Evolutionary conservation across 495 filamentous ascomycete genomes (phyloP), one percentile per base, ranked within the genome.

Genomic region (Penicillium macrosclerotiorum): DNA sequence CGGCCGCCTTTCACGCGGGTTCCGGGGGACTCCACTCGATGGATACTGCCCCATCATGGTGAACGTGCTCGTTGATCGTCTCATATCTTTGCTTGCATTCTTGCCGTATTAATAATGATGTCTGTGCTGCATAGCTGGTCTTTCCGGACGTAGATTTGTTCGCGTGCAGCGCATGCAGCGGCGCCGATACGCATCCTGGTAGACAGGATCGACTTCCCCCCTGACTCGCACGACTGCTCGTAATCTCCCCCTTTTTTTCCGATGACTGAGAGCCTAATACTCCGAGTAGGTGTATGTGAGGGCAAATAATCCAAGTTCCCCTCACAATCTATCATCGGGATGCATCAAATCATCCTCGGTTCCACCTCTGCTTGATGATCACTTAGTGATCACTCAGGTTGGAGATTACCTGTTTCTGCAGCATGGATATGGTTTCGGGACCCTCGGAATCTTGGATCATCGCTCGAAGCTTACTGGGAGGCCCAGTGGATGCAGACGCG

Each of bases 1-100:
- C 40, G 17, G 41, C 32, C 34, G 14, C 36, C 32, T n/a, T 37
- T 37, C 19, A 29, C 41, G 29, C 41, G 42, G 20, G 8, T 27
- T 27, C n/a, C n/a, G 11, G 25, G 25, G 25, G 5, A 11, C 25
- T 30, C 38, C 38, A 41, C 38, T 29, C n/a, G n/a, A n/a, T n/a
- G n/a, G n/a, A n/a, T n/a, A n/a, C n/a, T n/a, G n/a, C n/a, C n/a
- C n/a, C n/a, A n/a, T n/a, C n/a, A n/a, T 32, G n/a, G 24, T 14
- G 22, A 17, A 22, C 27, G 27, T 33, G 19, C 12, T 25, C 23
- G 3, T 39, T n/a, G n/a, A n/a, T n/a, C n/a, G n/a, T n/a, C n/a
- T n/a, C n/a, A n/a, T n/a, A n/a, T n/a, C n/a, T n/a, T 13, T 29
- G 12, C 25, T 12, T 29, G 5, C 25, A 29, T 12, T 29, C 25